These are phyloP conservation scores for Steccherinum ochraceum DNA, from an alignment of 768 basidiomycete genomes.

Conservation along the genomic window DNA sequence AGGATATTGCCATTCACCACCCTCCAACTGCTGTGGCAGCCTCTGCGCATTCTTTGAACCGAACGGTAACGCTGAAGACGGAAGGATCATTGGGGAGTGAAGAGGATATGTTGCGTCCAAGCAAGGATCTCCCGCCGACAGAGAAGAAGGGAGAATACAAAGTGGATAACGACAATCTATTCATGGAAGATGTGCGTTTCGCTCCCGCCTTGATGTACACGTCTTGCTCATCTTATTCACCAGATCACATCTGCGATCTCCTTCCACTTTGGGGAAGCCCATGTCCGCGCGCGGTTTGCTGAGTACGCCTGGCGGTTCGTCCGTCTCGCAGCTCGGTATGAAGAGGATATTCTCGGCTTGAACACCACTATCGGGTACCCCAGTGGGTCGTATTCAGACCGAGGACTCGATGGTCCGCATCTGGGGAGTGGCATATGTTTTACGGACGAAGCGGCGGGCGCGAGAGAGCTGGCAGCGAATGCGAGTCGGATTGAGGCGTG, in stretches of 20 bases:
- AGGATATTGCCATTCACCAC: conserved; percentile 61
- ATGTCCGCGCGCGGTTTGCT: conserved; percentile 83
- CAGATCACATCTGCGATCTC: conserved; percentile 83
- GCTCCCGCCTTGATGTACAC: background rate
- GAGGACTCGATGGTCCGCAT: conserved; percentile 31
- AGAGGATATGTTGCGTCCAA: conserved; percentile 59
- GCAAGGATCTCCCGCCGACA: conserved; percentile 40
- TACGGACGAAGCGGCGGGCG: conserved; percentile 57
- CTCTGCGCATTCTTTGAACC: conserved; percentile 36
- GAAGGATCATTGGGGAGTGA: conserved; percentile 60
- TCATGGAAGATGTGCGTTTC: conserved; percentile 86
- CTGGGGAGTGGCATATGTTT: conserved; percentile 84
- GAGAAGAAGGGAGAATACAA: conserved; percentile 54
- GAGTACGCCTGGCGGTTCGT: conserved; percentile 89
- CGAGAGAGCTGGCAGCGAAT: conserved; percentile 69
- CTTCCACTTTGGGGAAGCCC: conserved; percentile 86
- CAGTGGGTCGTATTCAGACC: conserved; percentile 44
- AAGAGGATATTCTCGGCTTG: conserved; percentile 66
- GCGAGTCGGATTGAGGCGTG: conserved; percentile 90
- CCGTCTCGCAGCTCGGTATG: conserved; percentile 83
- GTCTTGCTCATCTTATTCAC: background rate
- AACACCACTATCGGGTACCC: conserved; percentile 72
- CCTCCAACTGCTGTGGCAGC: conserved; percentile 28
- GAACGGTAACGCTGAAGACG: conserved; percentile 58
- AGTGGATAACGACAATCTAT: conserved; percentile 69